Evolutionary conservation across 495 filamentous ascomycete genomes (phyloP).

Genomic region (Xylaria intraflava): DNA sequence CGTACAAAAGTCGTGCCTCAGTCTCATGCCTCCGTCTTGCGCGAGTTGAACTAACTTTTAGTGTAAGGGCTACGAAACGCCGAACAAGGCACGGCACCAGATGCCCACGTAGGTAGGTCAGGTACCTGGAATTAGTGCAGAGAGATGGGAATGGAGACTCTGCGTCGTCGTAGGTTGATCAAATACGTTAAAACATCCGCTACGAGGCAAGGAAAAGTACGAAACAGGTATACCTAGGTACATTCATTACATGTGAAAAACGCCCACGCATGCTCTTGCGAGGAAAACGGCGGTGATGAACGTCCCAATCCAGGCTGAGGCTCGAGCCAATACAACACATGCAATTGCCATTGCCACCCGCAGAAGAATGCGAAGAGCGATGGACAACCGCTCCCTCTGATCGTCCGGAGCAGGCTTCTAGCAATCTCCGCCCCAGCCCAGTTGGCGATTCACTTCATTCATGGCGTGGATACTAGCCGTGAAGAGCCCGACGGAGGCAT

Average conservation of each 20-base stretch:
- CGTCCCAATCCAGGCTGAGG: background rate
- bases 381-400: background rate
- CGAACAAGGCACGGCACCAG: no score
- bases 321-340: background rate
- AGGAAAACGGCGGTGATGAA: background rate
- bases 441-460: conserved; percentile 38
- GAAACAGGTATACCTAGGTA: background rate
- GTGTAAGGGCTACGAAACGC: no score
- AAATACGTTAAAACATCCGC: background rate
- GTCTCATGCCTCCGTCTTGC: no score
- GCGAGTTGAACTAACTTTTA: no score
- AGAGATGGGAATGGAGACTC: no score
- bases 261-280: background rate
- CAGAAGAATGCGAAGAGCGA: background rate
- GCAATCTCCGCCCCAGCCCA: conserved; percentile 38
- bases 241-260: background rate
- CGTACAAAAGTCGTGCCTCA: no score
- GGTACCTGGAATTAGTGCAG: no score
- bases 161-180: no score
- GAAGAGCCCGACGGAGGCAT: conserved; percentile 28
- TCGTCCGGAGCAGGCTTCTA: conserved; percentile 10
- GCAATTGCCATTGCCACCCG: background rate
- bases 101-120: no score
- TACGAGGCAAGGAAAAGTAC: background rate
- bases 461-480: conserved; percentile 36